Conservation (phyloP, 2,329 filamentous ascomycete genomes). For the Immersiporthe knoxdaviesiana region DNA sequence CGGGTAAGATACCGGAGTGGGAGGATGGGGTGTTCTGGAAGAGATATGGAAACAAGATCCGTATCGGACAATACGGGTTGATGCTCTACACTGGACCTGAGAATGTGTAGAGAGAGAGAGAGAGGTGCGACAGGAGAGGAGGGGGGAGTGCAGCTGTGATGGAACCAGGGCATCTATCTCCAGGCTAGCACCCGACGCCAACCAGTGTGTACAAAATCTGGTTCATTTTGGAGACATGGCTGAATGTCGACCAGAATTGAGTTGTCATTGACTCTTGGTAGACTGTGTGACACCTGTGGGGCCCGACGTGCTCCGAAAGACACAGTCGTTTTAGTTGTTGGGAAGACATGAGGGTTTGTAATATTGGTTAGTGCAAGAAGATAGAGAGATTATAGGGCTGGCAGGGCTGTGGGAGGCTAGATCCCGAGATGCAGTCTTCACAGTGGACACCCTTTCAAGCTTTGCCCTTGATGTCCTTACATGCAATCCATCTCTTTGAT, state of each 20-base stretch:
- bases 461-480: neutral
- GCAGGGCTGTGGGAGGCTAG: neutral
- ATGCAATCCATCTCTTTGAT: neutral
- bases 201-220: neutral
- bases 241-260: neutral
- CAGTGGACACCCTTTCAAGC: too few relatives aligned
- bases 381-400: neutral
- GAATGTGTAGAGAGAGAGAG: neutral
- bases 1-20: conserved; percentile 30
- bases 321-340: neutral
- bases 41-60: conserved; percentile 34
- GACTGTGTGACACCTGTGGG: neutral
- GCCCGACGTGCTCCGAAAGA: neutral
- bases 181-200: neutral
- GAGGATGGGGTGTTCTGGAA: conserved; percentile 30
- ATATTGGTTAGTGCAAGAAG: neutral
- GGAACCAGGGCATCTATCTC: neutral
- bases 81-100: neutral
- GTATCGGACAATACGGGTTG: conserved; percentile 17
- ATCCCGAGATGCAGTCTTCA: too few relatives aligned
- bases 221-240: too few relatives aligned
- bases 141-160: too few relatives aligned
- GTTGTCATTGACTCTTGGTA: neutral
- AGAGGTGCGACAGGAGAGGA: neutral
- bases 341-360: neutral